Conservation (phyloP, 1,284 basidiomycete species). For the Marasmius fiardii region DNA sequence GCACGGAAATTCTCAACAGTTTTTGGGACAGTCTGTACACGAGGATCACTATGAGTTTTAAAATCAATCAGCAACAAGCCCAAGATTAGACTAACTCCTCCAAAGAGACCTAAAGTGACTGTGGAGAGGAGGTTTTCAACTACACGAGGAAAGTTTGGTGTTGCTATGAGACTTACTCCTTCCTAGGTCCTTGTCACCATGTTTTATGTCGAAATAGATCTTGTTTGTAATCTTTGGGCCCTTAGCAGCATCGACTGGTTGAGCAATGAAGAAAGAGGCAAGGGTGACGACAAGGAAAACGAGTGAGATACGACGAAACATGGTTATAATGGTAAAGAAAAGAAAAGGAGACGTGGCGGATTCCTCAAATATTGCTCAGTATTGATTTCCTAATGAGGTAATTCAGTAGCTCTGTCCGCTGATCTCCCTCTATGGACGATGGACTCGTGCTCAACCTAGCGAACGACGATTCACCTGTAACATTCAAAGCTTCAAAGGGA, state of each 20-base stretch:
- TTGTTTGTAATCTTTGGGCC: slow-evolving; percentile 87
- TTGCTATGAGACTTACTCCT: slow-evolving; percentile 53
- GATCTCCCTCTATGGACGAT: slow-evolving; percentile 53
- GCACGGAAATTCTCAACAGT: slow-evolving; percentile 96
- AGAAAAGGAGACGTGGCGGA: slow-evolving; percentile 25
- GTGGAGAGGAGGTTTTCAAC: slow-evolving; percentile 7
- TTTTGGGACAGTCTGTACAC: slow-evolving; percentile 84
- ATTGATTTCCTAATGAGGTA: neutral
- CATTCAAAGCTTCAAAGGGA: slow-evolving; percentile 53
- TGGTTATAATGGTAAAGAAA: slow-evolving; percentile 28
- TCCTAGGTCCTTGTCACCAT: slow-evolving; percentile 81
- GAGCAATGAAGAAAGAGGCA: slow-evolving; percentile 65
- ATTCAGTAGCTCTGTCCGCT: neutral
- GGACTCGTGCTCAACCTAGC: slow-evolving; percentile 68
- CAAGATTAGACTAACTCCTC: slow-evolving; percentile 49
- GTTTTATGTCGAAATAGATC: slow-evolving; percentile 92
- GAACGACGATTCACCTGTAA: slow-evolving; percentile 29
- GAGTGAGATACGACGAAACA: slow-evolving; percentile 62
- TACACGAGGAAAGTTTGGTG: neutral
- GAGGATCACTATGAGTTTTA: slow-evolving; percentile 14
- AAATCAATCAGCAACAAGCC: neutral
- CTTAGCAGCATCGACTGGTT: slow-evolving; percentile 69
- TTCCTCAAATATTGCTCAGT: neutral
- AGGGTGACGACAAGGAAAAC: slow-evolving; percentile 62
- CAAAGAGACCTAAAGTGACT: slow-evolving; percentile 87